phyloP scores from a whole-genome alignment of 371 early-diverging fungal species.

The Encephalitozoon romaleae region DNA sequence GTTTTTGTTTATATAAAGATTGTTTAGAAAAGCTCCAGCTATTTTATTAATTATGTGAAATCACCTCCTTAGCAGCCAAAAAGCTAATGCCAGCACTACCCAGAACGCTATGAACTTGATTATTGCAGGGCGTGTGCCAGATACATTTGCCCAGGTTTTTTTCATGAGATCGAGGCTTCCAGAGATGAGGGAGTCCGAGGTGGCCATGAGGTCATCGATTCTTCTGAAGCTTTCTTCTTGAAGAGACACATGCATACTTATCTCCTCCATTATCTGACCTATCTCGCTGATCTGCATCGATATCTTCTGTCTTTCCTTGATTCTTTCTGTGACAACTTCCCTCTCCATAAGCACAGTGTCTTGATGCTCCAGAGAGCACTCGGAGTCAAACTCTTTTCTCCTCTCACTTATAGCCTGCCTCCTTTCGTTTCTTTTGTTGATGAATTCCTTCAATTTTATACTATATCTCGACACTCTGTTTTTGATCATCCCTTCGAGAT shows the following conservation, averaged over 20 bases:
- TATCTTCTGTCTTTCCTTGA: conserved; percentile 49
- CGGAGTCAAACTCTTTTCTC: conserved; percentile 1
- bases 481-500: conserved; percentile 9
- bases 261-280: conserved; percentile 60
- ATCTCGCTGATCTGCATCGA: conserved; percentile 59
- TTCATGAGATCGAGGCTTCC: conserved; percentile 32
- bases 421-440: background rate
- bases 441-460: conserved; percentile 14
- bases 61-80: conserved; percentile 39
- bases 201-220: conserved; percentile 55
- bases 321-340: background rate
- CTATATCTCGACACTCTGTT: background rate
- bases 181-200: conserved; percentile 25
- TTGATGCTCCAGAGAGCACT: background rate
- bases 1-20: background rate
- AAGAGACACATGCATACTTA: conserved; percentile 58
- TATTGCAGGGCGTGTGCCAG: conserved; percentile 32
- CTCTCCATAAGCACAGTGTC: background rate
- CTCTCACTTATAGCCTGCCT: background rate
- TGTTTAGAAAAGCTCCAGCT: background rate
- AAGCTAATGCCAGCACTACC: conserved; percentile 40
- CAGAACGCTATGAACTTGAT: conserved; percentile 52
- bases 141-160: conserved; percentile 36
- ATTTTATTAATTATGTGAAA: background rate
- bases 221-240: conserved; percentile 59